phyloP scores from a whole-genome alignment of 805 yeast species.

The Scheffersomyces lignosus region DNA sequence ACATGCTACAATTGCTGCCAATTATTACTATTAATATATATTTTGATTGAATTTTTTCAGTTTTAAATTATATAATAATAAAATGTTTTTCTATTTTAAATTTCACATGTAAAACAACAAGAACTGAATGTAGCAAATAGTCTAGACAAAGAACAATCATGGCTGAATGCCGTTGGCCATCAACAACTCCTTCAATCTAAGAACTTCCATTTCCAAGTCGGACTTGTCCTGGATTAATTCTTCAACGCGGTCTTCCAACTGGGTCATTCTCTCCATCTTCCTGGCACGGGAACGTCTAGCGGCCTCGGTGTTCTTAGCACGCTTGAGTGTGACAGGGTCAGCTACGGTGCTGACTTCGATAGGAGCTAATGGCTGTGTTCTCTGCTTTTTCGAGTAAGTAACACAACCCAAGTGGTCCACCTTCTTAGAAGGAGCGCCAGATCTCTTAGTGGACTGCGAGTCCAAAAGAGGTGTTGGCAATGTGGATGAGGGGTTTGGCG shows the following conservation, averaged over 20 bases:
- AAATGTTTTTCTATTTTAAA: too few species aligned
- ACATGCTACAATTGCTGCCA: too few species aligned
- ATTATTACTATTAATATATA: too few species aligned
- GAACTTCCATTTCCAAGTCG: conserved; percentile 62
- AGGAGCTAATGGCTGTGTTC: conserved; percentile 71
- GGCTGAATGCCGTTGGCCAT: conserved; percentile 7
- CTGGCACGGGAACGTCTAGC: conserved; percentile 95
- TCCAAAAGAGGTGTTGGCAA: conserved; percentile 35
- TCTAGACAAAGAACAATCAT: too few species aligned
- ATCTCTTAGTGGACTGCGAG: conserved; percentile 4
- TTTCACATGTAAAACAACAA: too few species aligned
- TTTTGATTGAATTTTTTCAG: background rate
- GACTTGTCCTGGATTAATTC: conserved; percentile 58
- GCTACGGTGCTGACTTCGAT: conserved; percentile 49
- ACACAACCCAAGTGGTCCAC: conserved; percentile 75
- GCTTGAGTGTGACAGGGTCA: conserved; percentile 76
- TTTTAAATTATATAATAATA: too few species aligned
- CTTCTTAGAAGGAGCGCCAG: conserved; percentile 24
- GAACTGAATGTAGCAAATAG: background rate
- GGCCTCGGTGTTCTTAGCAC: conserved; percentile 98
- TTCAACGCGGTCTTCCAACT: conserved; percentile 77
- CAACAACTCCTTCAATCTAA: conserved; percentile 54
- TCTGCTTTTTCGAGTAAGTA: conserved; percentile 74
- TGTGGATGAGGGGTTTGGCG: conserved; percentile 32
- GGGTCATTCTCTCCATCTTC: conserved; percentile 83